Conservation (phyloP, 2,329 filamentous ascomycete species). For the Xylariales sp. region DNA sequence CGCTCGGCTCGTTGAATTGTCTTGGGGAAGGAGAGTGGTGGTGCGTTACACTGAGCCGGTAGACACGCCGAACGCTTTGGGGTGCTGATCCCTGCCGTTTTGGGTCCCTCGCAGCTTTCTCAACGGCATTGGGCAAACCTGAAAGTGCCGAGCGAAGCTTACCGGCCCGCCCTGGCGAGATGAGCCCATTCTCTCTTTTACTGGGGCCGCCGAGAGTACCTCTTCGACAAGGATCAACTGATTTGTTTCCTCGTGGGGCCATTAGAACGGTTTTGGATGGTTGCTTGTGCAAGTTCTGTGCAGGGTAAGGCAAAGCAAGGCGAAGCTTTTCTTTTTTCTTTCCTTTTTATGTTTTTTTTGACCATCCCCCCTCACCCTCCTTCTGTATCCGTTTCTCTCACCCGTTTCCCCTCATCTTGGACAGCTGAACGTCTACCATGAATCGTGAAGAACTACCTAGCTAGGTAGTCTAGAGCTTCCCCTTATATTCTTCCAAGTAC, state of each 20-base stretch:
- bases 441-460: conserved; percentile 11
- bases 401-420: conserved; percentile 26
- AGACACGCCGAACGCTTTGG: conserved; percentile 37
- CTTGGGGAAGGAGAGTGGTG: conserved; percentile 5
- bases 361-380: background rate
- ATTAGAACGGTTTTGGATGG: conserved; percentile 5
- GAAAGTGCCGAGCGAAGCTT: conserved; percentile 40
- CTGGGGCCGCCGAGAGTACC: conserved; percentile 27
- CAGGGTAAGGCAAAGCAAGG: conserved; percentile 34
- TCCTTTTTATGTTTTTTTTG: conserved; percentile 12
- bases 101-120: conserved; percentile 34
- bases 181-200: conserved; percentile 35
- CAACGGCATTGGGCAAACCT: conserved; percentile 41
- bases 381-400: conserved; percentile 2
- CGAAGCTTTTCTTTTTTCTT: conserved; percentile 21
- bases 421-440: conserved; percentile 20
- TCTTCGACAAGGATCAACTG: conserved; percentile 28
- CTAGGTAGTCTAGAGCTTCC: background rate
- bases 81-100: conserved; percentile 33
- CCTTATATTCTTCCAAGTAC: conserved; percentile 20
- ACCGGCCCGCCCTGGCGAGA: conserved; percentile 40
- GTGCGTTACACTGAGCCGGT: conserved; percentile 40
- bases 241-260: conserved; percentile 24
- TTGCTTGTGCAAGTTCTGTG: conserved; percentile 25
- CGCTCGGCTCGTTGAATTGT: conserved; percentile 32